Evolutionary conservation across 2,329 filamentous ascomycete species (phyloP).

Genomic region (Pseudogymnoascus sp.): DNA sequence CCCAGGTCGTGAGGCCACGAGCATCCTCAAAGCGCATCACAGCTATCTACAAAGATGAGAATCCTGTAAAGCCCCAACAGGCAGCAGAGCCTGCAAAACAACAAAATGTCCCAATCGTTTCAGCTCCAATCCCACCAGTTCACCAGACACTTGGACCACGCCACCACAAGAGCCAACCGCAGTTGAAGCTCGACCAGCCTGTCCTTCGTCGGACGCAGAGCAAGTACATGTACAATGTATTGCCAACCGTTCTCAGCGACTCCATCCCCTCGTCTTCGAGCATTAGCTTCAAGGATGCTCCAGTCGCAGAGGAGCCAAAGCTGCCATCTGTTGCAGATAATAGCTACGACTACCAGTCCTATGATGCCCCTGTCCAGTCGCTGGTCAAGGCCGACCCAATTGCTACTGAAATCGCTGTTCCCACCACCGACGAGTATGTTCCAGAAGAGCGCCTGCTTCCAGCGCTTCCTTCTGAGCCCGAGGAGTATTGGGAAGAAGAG

Average conservation of each 20-base stretch:
- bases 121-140: conserved; percentile 20
- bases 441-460: conserved; percentile 10
- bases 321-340: background rate
- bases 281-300: background rate
- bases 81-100: conserved; percentile 15
- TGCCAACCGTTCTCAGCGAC: background rate
- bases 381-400: background rate
- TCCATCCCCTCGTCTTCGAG: background rate
- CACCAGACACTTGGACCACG: conserved; percentile 25
- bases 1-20: conserved; percentile 24
- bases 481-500: conserved; percentile 74
- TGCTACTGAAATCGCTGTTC: background rate
- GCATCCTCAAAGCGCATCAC: conserved; percentile 44
- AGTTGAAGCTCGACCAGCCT: conserved; percentile 22
- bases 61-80: conserved; percentile 26
- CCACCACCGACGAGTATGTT: background rate
- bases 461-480: conserved; percentile 41
- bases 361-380: background rate
- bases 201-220: conserved; percentile 22
- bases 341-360: background rate
- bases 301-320: background rate
- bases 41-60: conserved; percentile 47
- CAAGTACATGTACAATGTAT: conserved; percentile 17
- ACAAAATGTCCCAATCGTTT: conserved; percentile 25
- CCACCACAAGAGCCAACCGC: conserved; percentile 26